Evolutionary conservation across 2,329 filamentous ascomycete genomes (phyloP), one percentile per base, ranked within the genome.

Genomic region (Phaeosphaeriaceae sp.): DNA sequence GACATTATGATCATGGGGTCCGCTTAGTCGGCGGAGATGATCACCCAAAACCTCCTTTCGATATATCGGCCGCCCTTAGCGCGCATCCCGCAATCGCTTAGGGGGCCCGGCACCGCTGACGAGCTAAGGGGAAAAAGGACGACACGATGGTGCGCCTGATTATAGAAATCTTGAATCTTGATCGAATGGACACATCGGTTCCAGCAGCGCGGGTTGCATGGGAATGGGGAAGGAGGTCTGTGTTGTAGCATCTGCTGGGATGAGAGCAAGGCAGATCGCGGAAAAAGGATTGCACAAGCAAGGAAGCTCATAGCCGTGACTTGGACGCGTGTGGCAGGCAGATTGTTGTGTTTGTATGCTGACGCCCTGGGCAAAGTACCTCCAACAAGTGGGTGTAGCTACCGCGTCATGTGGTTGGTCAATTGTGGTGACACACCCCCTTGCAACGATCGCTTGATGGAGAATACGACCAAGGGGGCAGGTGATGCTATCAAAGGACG

Each of bases 1-100:
- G 51, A 52, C 40, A 31, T 41, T n/a, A 15, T 47, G 48, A 62
- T 60, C 58, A 61, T 48, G 51, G 45, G 54, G 31, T 41, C 42
- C 20, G 22, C 17, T 53, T 36, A 36, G 11, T 36, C 31, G 31
- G 31, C 61, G 61, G 57, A 65, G 50, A 55, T 59, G 44, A 50
- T 56, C 15, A 54, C 54, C 53, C 52, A 65, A 56, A 56, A 41
- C 50, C 56, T 54, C 44, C 9, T 55, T 63, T 63, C 60, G 55
- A 60, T 63, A 58, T 60, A 63, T 60, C 53, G 50, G 47, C 55
- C 41, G 22, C 21, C 41, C 53, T 60, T 60, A 57, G 62, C 57
- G 62, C 56, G 48, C 25, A 9, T 27, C 31, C 21, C 36, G 36
- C 54, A 48, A 46, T 57, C 51, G 27, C 22, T 36, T 55, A 27